Evolutionary conservation across 768 basidiomycete species (phyloP).

Genomic region (Dioszegia hungarica): DNA sequence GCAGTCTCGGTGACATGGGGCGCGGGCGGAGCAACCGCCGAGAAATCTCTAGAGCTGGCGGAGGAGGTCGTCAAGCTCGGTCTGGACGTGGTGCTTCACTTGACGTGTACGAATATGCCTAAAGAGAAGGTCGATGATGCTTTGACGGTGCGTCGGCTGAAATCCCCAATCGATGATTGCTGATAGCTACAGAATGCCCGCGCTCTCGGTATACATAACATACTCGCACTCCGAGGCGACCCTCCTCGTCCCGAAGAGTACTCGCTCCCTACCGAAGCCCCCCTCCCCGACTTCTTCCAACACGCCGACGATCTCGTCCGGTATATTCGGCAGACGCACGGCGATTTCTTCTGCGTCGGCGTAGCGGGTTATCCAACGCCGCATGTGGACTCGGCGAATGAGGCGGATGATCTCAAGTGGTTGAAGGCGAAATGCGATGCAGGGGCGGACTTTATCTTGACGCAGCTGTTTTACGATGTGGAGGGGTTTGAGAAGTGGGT

Average conservation of each 20-base stretch:
- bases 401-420: slow-evolving; percentile 54
- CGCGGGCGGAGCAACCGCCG: slow-evolving; percentile 86
- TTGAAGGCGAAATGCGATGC: slow-evolving; percentile 86
- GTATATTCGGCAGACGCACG: slow-evolving; percentile 79
- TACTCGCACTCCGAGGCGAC: slow-evolving; percentile 90
- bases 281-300: slow-evolving; percentile 55
- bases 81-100: slow-evolving; percentile 46
- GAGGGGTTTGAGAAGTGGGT: slow-evolving; percentile 79
- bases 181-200: slow-evolving; percentile 61
- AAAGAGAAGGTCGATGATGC: slow-evolving; percentile 47
- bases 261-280: slow-evolving; percentile 19
- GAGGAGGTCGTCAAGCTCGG: slow-evolving; percentile 45
- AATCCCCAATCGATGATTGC: not conserved
- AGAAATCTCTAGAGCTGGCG: slow-evolving; percentile 81
- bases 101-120: slow-evolving; percentile 50
- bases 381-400: slow-evolving; percentile 52
- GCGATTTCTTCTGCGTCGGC: slow-evolving; percentile 83
- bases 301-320: slow-evolving; percentile 84
- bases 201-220: slow-evolving; percentile 73
- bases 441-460: slow-evolving; percentile 92
- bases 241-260: slow-evolving; percentile 90
- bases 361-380: slow-evolving; percentile 82
- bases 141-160: slow-evolving; percentile 33
- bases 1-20: slow-evolving; percentile 96
- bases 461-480: slow-evolving; percentile 96